Evolutionary conservation across 2,329 filamentous ascomycete species (phyloP), one percentile per base, ranked within the genome.

Genomic region (Shiraia bambusicola): DNA sequence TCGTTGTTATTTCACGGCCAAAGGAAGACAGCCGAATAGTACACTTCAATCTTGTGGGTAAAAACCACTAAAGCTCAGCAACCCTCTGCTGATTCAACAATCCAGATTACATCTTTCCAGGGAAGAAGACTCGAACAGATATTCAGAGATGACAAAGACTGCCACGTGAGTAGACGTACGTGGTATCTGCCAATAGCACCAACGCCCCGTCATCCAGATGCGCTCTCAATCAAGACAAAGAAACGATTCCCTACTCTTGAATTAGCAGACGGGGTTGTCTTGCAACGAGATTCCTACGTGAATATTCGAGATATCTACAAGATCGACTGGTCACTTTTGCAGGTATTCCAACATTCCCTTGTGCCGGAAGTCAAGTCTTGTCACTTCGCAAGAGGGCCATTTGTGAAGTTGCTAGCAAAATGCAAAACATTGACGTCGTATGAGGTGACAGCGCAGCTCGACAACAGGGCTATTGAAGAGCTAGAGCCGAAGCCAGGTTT

Each of bases 11-110:
- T 12, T 69, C 63, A 6, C 52, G 60, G 26, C 63, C 64, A 39
- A 47, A 39, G 8, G 54, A 62, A 2, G 56, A 61, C 2, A 43
- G 41, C 6, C 45, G 54, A 17, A 26, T 46, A 2, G 58, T 61
- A n/a, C 63, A 67, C 40, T 67, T 69, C 42, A 62, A 67, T 31
- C 51, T 68, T 27, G 65, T 67, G 45, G 57, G 63, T 50, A 27
- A 6, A 14, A 14, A 15, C 9, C 12, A 28, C 4, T 6, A 15
- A 32, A 2, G n/a, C 13, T 6, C 27, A 11, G 2, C 3, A 17
- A 9, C 10, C 9, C 11, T 7, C 13, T 26, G 11, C 11, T 35
- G 40, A 52, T 59, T 22, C 65, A 41, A 25, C 30, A 22, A 12
- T 27, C 3, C 29, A 67, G 65, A 61, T 67, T 11, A 66, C 64